Evolutionary conservation across 2,329 filamentous ascomycete genomes (phyloP).

Genomic region (Botrytis porri): DNA sequence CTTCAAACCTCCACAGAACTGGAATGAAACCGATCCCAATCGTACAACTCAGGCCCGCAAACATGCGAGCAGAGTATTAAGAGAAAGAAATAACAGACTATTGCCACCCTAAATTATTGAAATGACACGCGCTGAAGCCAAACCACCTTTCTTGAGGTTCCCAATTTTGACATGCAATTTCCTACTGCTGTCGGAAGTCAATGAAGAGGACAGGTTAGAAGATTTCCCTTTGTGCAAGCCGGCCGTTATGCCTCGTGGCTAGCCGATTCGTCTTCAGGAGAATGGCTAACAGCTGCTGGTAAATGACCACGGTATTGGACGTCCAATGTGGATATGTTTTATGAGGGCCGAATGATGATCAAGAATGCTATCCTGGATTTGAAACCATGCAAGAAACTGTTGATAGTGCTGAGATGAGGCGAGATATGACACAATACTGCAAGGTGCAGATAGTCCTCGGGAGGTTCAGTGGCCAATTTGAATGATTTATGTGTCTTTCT

Average conservation of each 20-base stretch:
- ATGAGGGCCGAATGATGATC: not conserved
- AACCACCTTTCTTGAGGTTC: not conserved
- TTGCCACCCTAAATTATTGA: not conserved
- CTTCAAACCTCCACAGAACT: not conserved
- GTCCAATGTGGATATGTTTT: not conserved
- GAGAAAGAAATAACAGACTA: not conserved
- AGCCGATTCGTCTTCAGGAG: not conserved
- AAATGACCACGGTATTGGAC: not conserved
- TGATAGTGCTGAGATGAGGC: not conserved
- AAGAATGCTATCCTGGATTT: not conserved
- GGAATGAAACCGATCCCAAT: not conserved
- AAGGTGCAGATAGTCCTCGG: too few species aligned
- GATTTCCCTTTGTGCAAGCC: not conserved
- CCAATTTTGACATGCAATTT: not conserved
- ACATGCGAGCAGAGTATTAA: not conserved
- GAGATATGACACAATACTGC: not conserved
- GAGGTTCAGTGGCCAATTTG: not conserved
- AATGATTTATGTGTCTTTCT: not conserved
- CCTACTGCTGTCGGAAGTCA: not conserved
- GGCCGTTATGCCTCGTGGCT: not conserved
- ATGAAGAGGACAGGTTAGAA: not conserved
- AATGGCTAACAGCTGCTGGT: not conserved
- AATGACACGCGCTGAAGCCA: not conserved
- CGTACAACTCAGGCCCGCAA: conserved; percentile 4
- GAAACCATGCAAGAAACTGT: not conserved